A percentile compares a stretch with the other conserved stretches of the same genome.
phyloP scores from a whole-genome alignment of 208 protist species.

The Angomonas deanei region DNA sequence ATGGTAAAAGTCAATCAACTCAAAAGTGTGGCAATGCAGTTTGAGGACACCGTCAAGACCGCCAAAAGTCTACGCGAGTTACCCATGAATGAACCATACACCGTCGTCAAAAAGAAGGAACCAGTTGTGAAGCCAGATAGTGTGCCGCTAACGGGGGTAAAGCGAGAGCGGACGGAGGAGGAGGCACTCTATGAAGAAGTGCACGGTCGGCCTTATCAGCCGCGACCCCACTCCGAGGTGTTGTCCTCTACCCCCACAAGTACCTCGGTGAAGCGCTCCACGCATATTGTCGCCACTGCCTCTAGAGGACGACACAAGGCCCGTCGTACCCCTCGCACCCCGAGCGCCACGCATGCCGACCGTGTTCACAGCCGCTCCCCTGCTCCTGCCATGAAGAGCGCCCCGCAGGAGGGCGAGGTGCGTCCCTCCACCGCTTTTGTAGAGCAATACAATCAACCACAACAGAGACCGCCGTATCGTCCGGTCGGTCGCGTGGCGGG shows the following conservation, averaged over 20 bases:
- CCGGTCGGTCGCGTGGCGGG: constrained; percentile 15
- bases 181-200: constrained; percentile 8
- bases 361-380: constrained; percentile 17
- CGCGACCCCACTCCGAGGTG: constrained; percentile 3
- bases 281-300: constrained; percentile 14
- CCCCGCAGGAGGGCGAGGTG: background rate
- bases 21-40: constrained; percentile 27
- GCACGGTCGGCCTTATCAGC: background rate
- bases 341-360: constrained; percentile 63
- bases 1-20: constrained; percentile 43
- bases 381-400: background rate
- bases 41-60: constrained; percentile 22
- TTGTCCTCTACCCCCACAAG: constrained; percentile 8
- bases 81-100: constrained; percentile 4
- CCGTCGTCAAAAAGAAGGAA: background rate
- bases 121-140: background rate
- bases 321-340: constrained; percentile 64
- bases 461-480: constrained; percentile 3
- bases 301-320: constrained; percentile 23
- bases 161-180: constrained; percentile 25
- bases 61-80: background rate
- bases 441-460: constrained; percentile 17
- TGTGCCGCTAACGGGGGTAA: background rate
- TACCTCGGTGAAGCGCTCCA: constrained; percentile 13
- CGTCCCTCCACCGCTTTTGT: constrained; percentile 10